Conservation (phyloP, 2,329 filamentous ascomycete species). For the Ilyonectria destructans region DNA sequence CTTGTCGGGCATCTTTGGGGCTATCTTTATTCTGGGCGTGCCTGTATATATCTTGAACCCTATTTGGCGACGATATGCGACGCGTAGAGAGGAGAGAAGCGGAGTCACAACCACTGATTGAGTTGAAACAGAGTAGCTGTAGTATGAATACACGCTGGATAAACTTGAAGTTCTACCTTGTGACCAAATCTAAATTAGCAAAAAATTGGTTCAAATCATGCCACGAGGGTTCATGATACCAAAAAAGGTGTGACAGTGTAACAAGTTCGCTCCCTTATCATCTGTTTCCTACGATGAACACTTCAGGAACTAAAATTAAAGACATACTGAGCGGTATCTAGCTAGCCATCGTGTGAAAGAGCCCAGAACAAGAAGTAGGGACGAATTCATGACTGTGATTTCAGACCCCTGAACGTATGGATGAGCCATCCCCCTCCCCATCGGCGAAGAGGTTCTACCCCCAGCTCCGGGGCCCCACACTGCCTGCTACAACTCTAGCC, state of each 20-base stretch:
- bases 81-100: slow-evolving; percentile 6
- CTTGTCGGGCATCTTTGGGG: slow-evolving; percentile 12
- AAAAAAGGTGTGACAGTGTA: no score
- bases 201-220: no score
- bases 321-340: no score
- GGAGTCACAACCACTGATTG: slow-evolving; percentile 12
- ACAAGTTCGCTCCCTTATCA: no score
- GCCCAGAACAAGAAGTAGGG: neutral
- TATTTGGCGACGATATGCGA: slow-evolving; percentile 15
- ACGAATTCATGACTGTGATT: neutral
- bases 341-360: no score
- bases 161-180: no score
- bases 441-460: neutral
- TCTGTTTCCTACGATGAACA: no score
- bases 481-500: neutral
- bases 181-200: no score
- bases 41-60: slow-evolving; percentile 22
- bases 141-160: neutral
- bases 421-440: neutral
- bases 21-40: slow-evolving; percentile 16
- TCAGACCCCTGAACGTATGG: neutral
- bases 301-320: no score
- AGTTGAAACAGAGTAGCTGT: neutral
- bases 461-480: neutral
- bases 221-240: no score